Base-by-base conservation (phyloP, 1,284 basidiomycete species). In the Trichosporon inkin region DNA sequence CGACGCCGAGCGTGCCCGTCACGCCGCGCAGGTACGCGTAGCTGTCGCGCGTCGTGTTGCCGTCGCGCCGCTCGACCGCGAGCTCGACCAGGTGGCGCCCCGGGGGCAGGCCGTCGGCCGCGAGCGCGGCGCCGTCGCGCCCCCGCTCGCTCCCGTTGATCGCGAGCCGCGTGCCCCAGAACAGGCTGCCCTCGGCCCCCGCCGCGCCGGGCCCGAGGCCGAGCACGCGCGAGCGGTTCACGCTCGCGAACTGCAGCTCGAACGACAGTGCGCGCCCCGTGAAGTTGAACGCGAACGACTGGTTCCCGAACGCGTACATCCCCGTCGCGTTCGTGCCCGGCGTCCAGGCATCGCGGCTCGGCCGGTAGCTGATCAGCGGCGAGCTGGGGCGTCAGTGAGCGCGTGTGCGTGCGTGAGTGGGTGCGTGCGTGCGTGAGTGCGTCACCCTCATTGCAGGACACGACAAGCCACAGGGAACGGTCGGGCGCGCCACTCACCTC, bases 331-430 rank as follows among this genome's bases (percentile, higher is more conserved):
- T 49, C 24, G 28, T 19, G 14, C 44, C 24, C 22, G 44, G 44
- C 44, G 44, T 49, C 44, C 44, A 49, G 10, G 44, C 44, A 14
- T 51, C 49, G n/a, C 62, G 67, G 53, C 71, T 72, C 28, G 72
- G 71, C n/a, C 38, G 35, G 55, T 70, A 72, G 2, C 32, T 20
- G 56, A 75, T 63, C 6, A 71, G 53, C 10, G 73, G 69, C 6
- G 71, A 72, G 53, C 71, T 73, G 63, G 14, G 10, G n/a, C 7
- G 10, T 40, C 14, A 40, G 34, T 4, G 36, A 6, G 53, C 13
- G 24, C 36, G 49, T 7, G 36, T n/a, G n/a, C n/a, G n/a, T n/a
- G n/a, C n/a, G n/a, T n/a, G n/a, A n/a, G n/a, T n/a, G n/a, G n/a
- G n/a, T n/a, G n/a, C n/a, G n/a, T n/a, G n/a, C n/a, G n/a, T n/a